Conservation (phyloP, 2,329 filamentous ascomycete genomes). For the Alternaria gaisen region DNA sequence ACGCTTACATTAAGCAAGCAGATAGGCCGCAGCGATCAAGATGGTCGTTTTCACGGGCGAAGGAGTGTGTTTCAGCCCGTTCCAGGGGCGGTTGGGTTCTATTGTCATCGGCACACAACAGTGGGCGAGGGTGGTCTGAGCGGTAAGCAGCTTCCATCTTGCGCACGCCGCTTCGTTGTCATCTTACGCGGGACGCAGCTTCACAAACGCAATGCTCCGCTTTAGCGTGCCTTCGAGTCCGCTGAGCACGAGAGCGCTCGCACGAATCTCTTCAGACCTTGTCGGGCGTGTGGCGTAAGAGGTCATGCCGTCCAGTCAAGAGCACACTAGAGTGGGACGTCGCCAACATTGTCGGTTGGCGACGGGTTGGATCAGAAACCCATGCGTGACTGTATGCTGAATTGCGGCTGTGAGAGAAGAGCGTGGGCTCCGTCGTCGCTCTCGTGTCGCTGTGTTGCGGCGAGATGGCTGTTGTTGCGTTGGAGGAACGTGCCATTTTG, state of each 20-base stretch:
- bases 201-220: not conserved
- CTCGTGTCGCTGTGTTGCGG: constrained; percentile 20
- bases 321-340: constrained; percentile 10
- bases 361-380: constrained; percentile 18
- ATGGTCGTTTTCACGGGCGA: too few species aligned
- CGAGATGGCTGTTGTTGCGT: constrained; percentile 24
- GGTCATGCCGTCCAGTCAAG: not conserved
- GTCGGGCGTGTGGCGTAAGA: not conserved
- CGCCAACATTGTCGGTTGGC: constrained; percentile 20
- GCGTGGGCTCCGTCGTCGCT: constrained; percentile 18
- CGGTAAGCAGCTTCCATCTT: too few species aligned
- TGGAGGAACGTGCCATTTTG: constrained; percentile 19
- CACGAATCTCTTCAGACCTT: not conserved
- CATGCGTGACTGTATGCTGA: constrained; percentile 23
- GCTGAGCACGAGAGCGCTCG: not conserved
- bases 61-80: too few species aligned
- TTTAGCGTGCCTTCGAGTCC: not conserved
- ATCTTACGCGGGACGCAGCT: not conserved
- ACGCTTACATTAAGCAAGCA: too few species aligned
- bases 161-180: too few species aligned
- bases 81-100: too few species aligned
- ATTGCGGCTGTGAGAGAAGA: constrained; percentile 11
- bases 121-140: too few species aligned
- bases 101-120: too few species aligned
- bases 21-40: too few species aligned